Conservation (phyloP, 306 rosid species). For the Rubus idaeus region DNA sequence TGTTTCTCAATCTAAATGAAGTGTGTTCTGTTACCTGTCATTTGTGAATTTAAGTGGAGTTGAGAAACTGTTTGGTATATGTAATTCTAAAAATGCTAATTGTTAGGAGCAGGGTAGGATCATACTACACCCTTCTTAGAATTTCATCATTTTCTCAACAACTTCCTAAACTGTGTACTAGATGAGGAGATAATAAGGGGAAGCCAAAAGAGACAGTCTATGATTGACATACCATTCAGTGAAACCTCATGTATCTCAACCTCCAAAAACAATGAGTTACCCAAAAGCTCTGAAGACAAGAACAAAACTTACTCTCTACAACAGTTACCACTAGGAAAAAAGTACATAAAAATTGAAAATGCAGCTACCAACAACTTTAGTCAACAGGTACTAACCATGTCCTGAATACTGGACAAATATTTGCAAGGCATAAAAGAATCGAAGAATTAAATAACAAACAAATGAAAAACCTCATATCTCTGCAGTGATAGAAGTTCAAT, state of each 20-base stretch:
- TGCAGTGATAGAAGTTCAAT: not conserved
- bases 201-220: not conserved
- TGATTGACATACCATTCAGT: not conserved
- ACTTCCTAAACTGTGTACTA: not conserved
- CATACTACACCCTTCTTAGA: too few relatives aligned
- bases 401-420: not conserved
- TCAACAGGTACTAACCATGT: not conserved
- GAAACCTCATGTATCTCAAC: not conserved
- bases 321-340: not conserved
- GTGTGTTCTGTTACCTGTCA: not conserved
- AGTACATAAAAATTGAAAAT: not conserved
- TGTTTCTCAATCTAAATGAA: not conserved
- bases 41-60: not conserved
- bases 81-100: too few relatives aligned
- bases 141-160: not conserved
- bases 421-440: not conserved
- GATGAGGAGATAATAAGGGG: not conserved
- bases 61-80: too few relatives aligned
- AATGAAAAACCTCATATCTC: not conserved
- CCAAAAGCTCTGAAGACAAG: not conserved
- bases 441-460: not conserved
- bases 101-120: too few relatives aligned
- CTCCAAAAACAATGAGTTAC: not conserved
- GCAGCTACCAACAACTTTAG: not conserved
- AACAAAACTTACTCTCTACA: not conserved